Evolutionary conservation across 768 basidiomycete genomes (phyloP), one percentile per base, ranked within the genome.

Genomic region (Lentinula lateritia): DNA sequence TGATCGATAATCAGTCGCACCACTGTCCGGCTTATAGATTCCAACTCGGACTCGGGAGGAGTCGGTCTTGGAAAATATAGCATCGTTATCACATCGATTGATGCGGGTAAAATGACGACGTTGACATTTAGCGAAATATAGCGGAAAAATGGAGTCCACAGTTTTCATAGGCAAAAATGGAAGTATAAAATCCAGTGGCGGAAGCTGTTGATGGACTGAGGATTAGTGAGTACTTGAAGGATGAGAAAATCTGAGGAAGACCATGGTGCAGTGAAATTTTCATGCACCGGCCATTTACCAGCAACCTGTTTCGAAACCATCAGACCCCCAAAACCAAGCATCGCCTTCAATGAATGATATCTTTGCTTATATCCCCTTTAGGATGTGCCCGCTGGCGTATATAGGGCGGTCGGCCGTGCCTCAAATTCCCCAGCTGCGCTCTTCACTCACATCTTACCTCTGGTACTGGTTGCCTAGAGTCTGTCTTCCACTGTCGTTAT

Each of bases 401-500:
- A 58, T 42, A 45, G 28, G 8, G 28, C n/a, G 56, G 42, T 36
- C 2, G 16, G 6, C 15, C 20, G 54, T 36, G 12, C 2, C 36
- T 13, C 18, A 5, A 34, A 34, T 59, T 48, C 45, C 45, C 41
- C 46, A 59, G 58, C 58, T 59, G 58, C 28, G 58, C 58, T 48
- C 46, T n/a, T 48, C 46, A 48, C 46, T 59, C 58, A 59, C 38
- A 56, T 56, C 55, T 50, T 38, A 34, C 45, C 58, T 59, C 45
- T 59, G 58, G 58, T 50, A 50, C 58, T 34, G 58, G 58, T 50
- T 59, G 58, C 58, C 58, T 58, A 58, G 58, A 59, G 58, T 59
- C 58, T 59, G 58, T 59, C 58, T 59, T 59, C 46, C 58, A 48
- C 15, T 34, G 58, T 59, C 58, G 58, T 56, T 50, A 59, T 59